Evolutionary conservation across 208 protist genomes (phyloP).

Genomic region (Wallacemonas collosoma): DNA sequence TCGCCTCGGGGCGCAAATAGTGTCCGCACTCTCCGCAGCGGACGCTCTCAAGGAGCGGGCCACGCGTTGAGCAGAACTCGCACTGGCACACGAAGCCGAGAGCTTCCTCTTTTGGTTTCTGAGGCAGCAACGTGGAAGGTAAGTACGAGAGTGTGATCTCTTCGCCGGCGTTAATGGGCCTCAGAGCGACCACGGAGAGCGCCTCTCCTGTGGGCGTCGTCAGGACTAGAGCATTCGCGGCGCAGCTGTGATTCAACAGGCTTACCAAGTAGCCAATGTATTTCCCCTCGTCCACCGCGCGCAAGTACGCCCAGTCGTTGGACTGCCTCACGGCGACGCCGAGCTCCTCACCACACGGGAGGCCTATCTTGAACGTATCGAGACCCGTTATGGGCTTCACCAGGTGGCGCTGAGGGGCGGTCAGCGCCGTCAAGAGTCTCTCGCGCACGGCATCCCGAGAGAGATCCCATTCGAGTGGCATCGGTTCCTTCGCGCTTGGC

Average conservation of each 20-base stretch:
- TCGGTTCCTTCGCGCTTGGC: background rate
- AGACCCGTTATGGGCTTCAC: slow-evolving; percentile 8
- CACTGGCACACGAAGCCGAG: slow-evolving; percentile 57
- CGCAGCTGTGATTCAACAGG: slow-evolving; percentile 66
- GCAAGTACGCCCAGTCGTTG: slow-evolving; percentile 25
- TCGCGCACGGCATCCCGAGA: background rate
- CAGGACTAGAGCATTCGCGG: slow-evolving; percentile 57
- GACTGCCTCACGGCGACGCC: slow-evolving; percentile 3
- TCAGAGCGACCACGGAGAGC: slow-evolving; percentile 38
- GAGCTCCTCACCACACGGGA: slow-evolving; percentile 24
- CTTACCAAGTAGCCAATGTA: slow-evolving; percentile 38
- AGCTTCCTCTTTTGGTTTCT: slow-evolving; percentile 25
- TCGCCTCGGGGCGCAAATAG: slow-evolving; percentile 33
- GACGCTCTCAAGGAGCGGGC: slow-evolving; percentile 48
- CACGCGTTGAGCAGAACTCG: slow-evolving; percentile 37
- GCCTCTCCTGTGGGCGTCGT: background rate
- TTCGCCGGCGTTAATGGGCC: slow-evolving; percentile 60
- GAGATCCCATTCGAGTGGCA: background rate
- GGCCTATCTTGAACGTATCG: slow-evolving; percentile 23
- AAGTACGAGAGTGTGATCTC: slow-evolving; percentile 77
- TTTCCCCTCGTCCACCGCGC: background rate
- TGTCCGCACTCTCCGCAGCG: slow-evolving; percentile 49
- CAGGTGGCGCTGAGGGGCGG: background rate
- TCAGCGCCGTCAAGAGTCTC: background rate
- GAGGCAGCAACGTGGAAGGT: slow-evolving; percentile 35